Evolutionary conservation across 306 rosid genomes (phyloP).

Genomic region (Begonia masoniana): DNA sequence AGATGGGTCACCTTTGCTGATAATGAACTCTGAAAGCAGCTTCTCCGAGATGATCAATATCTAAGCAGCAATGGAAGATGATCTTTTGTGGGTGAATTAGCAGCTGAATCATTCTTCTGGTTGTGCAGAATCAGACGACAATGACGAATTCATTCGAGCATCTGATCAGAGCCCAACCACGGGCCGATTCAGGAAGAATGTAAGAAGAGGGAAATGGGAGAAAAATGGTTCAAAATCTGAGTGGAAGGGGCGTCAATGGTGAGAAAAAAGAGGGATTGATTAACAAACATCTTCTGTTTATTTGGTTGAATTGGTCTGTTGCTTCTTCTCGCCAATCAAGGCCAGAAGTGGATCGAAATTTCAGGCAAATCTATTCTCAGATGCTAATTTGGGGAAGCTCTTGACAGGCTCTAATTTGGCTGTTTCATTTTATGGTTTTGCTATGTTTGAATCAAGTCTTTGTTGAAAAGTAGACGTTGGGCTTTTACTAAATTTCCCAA

Average conservation of each 20-base stretch:
- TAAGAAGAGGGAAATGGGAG: neutral
- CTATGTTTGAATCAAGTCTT: neutral
- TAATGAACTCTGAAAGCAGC: neutral
- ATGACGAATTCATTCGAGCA: too few relatives aligned
- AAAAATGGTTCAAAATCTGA: neutral
- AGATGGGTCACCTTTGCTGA: neutral
- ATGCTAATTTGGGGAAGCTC: too few relatives aligned
- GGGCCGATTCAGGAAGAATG: neutral
- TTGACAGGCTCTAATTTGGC: neutral
- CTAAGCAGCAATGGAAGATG: neutral
- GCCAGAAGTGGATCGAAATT: slow-evolving; percentile 40
- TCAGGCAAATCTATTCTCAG: slow-evolving; percentile 21
- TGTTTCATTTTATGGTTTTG: neutral
- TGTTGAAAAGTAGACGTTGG: too few relatives aligned
- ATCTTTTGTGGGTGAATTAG: too few relatives aligned
- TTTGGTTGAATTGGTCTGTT: slow-evolving; percentile 3
- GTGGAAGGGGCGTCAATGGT: neutral
- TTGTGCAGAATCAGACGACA: too few relatives aligned
- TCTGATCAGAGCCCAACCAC: too few relatives aligned
- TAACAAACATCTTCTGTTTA: neutral
- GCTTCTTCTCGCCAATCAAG: slow-evolving; percentile 17
- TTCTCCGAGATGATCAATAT: neutral
- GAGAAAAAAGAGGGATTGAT: neutral
- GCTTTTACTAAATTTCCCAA: too few relatives aligned
- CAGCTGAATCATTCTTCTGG: neutral